Evolutionary conservation across 2,329 filamentous ascomycete genomes (phyloP), one percentile per base, ranked within the genome.

Genomic region (Pestalotiopsis sp.): DNA sequence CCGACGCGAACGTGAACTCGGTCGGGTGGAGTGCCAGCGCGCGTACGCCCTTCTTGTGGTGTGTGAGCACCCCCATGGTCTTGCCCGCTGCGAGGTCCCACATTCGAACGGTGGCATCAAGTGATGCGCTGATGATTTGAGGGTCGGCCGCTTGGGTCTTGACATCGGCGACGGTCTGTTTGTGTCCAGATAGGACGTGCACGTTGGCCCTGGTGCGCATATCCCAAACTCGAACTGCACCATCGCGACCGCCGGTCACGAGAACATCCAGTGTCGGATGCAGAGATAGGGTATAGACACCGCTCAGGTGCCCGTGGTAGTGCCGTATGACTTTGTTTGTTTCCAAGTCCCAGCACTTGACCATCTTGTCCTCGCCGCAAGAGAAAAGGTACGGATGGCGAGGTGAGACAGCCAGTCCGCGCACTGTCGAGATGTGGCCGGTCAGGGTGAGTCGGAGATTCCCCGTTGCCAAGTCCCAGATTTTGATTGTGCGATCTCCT

Each of bases 281-380:
- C n/a, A 99, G 84, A 2, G 93, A 89, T 5, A 99, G 85, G 0
- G 95, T 95, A 82, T 99, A 99, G 4, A 99, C 96, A 72, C 96
- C 96, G 75, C 94, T 97, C 25, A 99, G 84, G 82, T 99, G 96
- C 20, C 97, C 97, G 79, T 99, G 96, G 80, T 98, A 99, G 81
- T 98, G 94, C 52, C 95, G 90, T 77, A 98, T 98, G 70, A 99
- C 96, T 81, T 98, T 98, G 84, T 99, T 99, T n/a, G 95, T 98
- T 81, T 99, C 96, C 73, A 99, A 84, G 83, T 99, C 96, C 96
- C 96, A 99, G 83, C 96, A 99, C 82, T 99, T 99, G 71, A 99
- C 96, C 95, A 98, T 98, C 85, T 99, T 99, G 80, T 99, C 96
- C 81, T 99, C 96, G 69, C 94, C 97, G 77, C 96, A 99, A 12